Evolutionary conservation across 2,329 filamentous ascomycete genomes (phyloP).

Genomic region (Botrytis hyacinthi): DNA sequence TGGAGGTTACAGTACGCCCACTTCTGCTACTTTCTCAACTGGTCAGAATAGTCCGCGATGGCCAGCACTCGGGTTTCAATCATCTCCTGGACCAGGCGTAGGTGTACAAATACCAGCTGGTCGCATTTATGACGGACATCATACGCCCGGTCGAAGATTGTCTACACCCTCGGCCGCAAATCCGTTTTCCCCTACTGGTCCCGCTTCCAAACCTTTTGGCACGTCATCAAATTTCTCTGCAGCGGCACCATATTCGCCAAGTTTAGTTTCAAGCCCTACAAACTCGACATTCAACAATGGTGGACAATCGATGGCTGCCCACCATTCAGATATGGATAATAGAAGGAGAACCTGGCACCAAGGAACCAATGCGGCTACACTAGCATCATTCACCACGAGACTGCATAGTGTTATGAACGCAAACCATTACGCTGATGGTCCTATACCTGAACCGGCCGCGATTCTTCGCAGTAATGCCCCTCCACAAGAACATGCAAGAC

Average conservation of each 20-base stretch:
- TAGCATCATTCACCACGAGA: slow-evolving; percentile 58
- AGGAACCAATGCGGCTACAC: slow-evolving; percentile 58
- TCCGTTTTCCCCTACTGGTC: slow-evolving; percentile 64
- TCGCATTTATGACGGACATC: slow-evolving; percentile 66
- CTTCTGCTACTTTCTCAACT: slow-evolving; percentile 77
- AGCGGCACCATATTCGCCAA: slow-evolving; percentile 57
- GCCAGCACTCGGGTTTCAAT: slow-evolving; percentile 59
- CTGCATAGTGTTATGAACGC: slow-evolving; percentile 74
- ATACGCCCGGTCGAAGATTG: slow-evolving; percentile 69
- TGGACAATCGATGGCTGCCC: slow-evolving; percentile 61
- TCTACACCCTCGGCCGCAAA: slow-evolving; percentile 77
- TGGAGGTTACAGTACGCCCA: slow-evolving; percentile 76
- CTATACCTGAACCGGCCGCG: slow-evolving; percentile 30
- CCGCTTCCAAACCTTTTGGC: slow-evolving; percentile 46
- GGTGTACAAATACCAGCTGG: slow-evolving; percentile 67
- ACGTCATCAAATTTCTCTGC: slow-evolving; percentile 54
- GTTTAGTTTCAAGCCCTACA: slow-evolving; percentile 65
- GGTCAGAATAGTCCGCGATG: slow-evolving; percentile 76
- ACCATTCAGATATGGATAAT: slow-evolving; percentile 67
- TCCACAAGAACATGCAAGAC: slow-evolving; percentile 53
- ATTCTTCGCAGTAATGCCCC: slow-evolving; percentile 41
- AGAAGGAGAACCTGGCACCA: slow-evolving; percentile 90
- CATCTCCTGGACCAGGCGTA: slow-evolving; percentile 52
- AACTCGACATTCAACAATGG: slow-evolving; percentile 62
- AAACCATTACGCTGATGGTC: slow-evolving; percentile 49